Base-by-base conservation (phyloP, 768 basidiomycete species). In the Ramaria sp. region DNA sequence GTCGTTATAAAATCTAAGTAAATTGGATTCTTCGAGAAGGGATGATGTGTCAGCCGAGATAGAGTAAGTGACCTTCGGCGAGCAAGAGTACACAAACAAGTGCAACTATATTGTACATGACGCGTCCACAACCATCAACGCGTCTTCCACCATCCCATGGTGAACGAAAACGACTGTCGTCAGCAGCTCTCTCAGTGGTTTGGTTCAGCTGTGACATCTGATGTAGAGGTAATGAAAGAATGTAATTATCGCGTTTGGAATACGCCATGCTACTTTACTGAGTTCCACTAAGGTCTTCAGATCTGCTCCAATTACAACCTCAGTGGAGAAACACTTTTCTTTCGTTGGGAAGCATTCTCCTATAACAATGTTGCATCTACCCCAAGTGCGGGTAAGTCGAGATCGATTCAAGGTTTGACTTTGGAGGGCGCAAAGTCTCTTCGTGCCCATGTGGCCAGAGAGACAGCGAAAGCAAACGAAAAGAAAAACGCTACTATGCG, bases 321-420 rank as follows among this genome's bases (percentile, higher is more conserved):
- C 20, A 49, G 63, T 3, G 63, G 70, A 8, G 60, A 68, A 24
- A 65, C 68, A 32, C 66, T 75, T 16, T 71, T 62, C 61, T 73
- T 64, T 66, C 69, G 72, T 56, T 73, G 72, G 67, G 70, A 75
- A 60, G 71, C 73, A 3, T 70, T 70, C 57, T 58, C 70, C 37
- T 64, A 65, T 22, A 60, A 50, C 49, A 38, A 52, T 52, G 32
- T 50, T n/a, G 37, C 41, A 15, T 30, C 42, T 9, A 39, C 22
- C 13, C 27, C 36, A n/a, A 43, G 27, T 24, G 42, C 27, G 15
- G 56, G 57, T 30, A 18, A 32, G 39, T 32, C 30, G 24, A 51
- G 58, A 27, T 25, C 22, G 18, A 36, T 56, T 6, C 38, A 50
- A 16, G 20, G 34, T 15, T 32, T 56, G 15, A 42, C 34, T 6